These are phyloP conservation scores for Xylaria flabelliformis DNA, from an alignment of 495 filamentous ascomycete species.

Conservation along the genomic window DNA sequence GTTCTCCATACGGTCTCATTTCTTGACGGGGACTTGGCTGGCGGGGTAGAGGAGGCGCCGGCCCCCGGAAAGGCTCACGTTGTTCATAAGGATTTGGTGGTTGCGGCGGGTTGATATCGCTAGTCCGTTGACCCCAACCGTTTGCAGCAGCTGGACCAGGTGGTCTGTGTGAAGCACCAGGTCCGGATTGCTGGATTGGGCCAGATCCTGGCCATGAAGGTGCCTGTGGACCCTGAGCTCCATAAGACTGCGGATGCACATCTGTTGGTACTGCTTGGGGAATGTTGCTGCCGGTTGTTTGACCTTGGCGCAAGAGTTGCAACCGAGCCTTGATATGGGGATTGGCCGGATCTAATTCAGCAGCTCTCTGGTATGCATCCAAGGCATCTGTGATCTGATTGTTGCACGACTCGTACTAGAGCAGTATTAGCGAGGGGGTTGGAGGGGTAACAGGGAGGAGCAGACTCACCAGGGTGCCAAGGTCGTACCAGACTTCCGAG, in stretches of 20 bases:
- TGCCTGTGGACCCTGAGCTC: slow-evolving; percentile 70
- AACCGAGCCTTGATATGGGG: slow-evolving; percentile 95
- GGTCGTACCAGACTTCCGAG: slow-evolving; percentile 99
- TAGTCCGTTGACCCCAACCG: slow-evolving; percentile 78
- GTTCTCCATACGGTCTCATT: slow-evolving; percentile 76
- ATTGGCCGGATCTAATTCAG: slow-evolving; percentile 91
- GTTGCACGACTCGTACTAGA: slow-evolving; percentile 96
- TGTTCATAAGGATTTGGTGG: slow-evolving; percentile 82
- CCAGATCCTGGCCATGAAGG: slow-evolving; percentile 84
- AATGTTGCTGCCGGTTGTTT: slow-evolving; percentile 61
- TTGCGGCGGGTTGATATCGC: slow-evolving; percentile 76
- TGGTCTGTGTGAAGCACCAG: slow-evolving; percentile 60
- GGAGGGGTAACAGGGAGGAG: slow-evolving; percentile 20
- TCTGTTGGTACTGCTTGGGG: slow-evolving; percentile 55
- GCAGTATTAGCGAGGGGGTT: slow-evolving; percentile 31
- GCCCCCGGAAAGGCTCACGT: slow-evolving; percentile 68
- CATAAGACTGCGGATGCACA: slow-evolving; percentile 78
- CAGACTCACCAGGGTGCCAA: slow-evolving; percentile 85
- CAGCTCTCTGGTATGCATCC: slow-evolving; percentile 93
- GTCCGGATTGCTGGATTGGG: slow-evolving; percentile 65
- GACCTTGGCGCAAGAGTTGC: slow-evolving; percentile 81
- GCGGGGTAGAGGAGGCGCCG: slow-evolving; percentile 65
- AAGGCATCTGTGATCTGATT: slow-evolving; percentile 97
- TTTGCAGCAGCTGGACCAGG: slow-evolving; percentile 66
- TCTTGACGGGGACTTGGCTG: slow-evolving; percentile 74